Percentiles rank a stretch among this genome's conserved stretches.
These are phyloP conservation scores for Xylaria flabelliformis DNA, from an alignment of 495 filamentous ascomycete species.

Conservation along the genomic window DNA sequence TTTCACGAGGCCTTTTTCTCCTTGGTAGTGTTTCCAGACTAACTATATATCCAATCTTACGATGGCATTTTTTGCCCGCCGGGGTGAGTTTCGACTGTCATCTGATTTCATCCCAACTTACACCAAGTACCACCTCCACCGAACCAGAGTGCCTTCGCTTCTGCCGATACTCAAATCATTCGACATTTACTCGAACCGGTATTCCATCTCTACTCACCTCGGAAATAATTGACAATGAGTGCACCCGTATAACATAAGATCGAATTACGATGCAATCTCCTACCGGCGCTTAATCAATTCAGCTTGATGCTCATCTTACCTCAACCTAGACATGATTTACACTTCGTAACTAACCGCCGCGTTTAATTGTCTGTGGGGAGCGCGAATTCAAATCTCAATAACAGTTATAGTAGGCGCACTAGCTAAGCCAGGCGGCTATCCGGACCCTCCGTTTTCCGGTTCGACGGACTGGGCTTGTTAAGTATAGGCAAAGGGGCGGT, in stretches of 20 bases:
- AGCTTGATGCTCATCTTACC: conserved; percentile 7
- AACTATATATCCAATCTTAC: neutral
- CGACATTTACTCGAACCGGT: neutral
- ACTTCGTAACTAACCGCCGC: conserved; percentile 12
- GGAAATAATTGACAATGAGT: neutral
- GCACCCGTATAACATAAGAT: neutral
- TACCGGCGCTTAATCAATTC: conserved; percentile 22
- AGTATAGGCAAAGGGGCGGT: conserved; percentile 8
- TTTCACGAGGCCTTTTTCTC: neutral
- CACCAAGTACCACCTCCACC: neutral
- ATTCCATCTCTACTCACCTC: neutral
- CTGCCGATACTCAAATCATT: neutral
- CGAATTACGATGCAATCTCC: conserved; percentile 11
- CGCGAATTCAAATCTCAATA: neutral
- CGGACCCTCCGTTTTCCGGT: conserved; percentile 15
- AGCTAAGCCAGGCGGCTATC: conserved; percentile 24
- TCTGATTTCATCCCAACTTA: conserved; percentile 3
- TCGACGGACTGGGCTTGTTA: neutral
- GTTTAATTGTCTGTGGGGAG: conserved; percentile 11
- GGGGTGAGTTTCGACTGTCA: conserved; percentile 2
- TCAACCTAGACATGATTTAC: neutral
- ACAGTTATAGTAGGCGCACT: neutral
- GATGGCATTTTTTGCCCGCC: neutral
- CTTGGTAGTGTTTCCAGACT: neutral
- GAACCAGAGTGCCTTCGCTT: neutral